Base-by-base conservation (phyloP, 441 rosid species). In the Syzygium syzygioides region DNA sequence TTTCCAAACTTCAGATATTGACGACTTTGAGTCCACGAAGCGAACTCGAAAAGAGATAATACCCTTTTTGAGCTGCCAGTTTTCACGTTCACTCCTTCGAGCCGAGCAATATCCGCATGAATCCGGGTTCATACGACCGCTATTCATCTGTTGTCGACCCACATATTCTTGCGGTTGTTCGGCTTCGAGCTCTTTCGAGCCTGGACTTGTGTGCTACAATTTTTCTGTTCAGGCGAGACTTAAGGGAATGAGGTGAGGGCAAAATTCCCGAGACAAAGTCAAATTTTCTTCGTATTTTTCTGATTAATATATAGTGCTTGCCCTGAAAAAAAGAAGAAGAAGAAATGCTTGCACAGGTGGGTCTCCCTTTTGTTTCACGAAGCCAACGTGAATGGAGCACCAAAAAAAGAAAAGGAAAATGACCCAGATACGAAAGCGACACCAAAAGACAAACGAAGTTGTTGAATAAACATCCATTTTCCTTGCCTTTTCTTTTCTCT, bases 361-460 rank as follows among this genome's bases (percentile, higher is more conserved):
- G 84, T 14, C 30, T 76, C 84, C 25, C 83, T 41, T 25, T 68
- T 79, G 86, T 62, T 86, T 94, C 96, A 96, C 96, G 98, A 94
- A 93, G 93, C 90, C 85, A 92, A 89, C 94, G 98, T 96, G 99
- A 95, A 84, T 86, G 50, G 68, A 79, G 53, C 30, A 79, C 84
- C 84, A 45, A 28, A 26, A n/a, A n/a, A 50, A 87, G 55, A 87
- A 80, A 90, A 88, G 87, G 32, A 86, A 90, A 89, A 88, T 89
- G 85, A 86, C 45, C 30, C 55, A 88, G 79, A 41, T 57, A 59
- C 32, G 59, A 86, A 86, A 89, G 87, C 19, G 86, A 86, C 85
- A 56, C 17, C 54, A 53, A 85, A 85, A 56, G 57, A 54, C 34
- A 87, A 54, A 25, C 52, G 41, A 86, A 41, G 62, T 25, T 52